Evolutionary conservation across 495 filamentous ascomycete genomes (phyloP).

Genomic region (Podospora pseudoanserina): DNA sequence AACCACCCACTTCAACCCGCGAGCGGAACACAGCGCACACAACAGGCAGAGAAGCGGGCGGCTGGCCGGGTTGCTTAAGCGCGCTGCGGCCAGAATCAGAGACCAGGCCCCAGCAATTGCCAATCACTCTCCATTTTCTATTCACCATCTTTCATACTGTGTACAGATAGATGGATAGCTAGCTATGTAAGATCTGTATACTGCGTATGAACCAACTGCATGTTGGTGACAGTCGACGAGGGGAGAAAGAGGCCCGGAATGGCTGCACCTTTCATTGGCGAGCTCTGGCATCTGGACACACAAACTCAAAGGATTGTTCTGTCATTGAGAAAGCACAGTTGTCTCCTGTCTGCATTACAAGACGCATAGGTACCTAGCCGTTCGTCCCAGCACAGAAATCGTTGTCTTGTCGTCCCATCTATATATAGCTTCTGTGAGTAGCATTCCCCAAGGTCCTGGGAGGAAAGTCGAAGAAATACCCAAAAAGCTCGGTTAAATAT

Average conservation of each 20-base stretch:
- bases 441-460: neutral
- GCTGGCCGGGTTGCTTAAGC: constrained; percentile 3
- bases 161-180: neutral
- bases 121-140: neutral
- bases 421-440: neutral
- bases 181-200: neutral
- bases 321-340: no score
- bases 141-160: neutral
- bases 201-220: neutral
- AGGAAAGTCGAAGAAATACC: neutral
- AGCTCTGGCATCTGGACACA: neutral
- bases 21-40: neutral
- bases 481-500: neutral
- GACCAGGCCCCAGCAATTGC: neutral
- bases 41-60: neutral
- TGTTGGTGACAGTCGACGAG: neutral
- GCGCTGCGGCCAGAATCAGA: neutral
- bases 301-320: neutral
- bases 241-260: neutral
- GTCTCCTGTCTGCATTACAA: neutral
- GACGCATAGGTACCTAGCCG: neutral
- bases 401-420: neutral
- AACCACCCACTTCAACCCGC: neutral
- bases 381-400: neutral
- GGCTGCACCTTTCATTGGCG: neutral